Evolutionary conservation across 495 filamentous ascomycete species (phyloP), one percentile per base, ranked within the genome.

Genomic region (Xylaria grammica): DNA sequence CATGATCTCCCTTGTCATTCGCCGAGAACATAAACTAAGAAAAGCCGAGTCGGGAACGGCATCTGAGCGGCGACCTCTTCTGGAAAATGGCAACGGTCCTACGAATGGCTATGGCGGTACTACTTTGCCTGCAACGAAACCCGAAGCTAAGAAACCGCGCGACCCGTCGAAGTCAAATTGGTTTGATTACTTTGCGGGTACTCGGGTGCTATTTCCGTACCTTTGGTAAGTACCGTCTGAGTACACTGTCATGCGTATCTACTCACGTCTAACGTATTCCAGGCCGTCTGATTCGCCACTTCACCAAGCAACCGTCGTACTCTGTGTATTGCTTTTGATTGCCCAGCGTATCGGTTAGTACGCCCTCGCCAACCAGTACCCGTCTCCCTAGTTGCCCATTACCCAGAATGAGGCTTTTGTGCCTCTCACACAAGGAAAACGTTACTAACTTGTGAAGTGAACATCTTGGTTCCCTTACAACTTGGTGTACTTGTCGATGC

Each of bases 141-240:
- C 75, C 15, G 76, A 75, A 0, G 75, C 72, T 57, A 77, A 77
- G 65, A 76, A 76, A n/a, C 17, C 27, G 42, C 60, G 62, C 4
- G 62, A 64, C 19, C 62, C 62, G 17, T 64, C 62, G 0, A 64
- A 64, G 53, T 64, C 62, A 2, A 64, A 64, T 32, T 64, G 91
- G 91, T 93, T 89, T 89, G 91, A 94, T 72, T 94, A 94, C 71
- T 74, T 92, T 38, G 84, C 84, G 60, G 87, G 88, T 17, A 93
- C 91, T 70, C 84, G 82, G 32, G 75, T 92, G 20, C 91, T 94
- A 75, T 89, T 92, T 71, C 90, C 90, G 0, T 94, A 92, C 68
- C 82, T 93, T 34, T 94, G 91, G 91, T 91, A n/a, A 64, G 62
- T 48, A 24, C 40, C 29, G 15, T 38, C 24, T 27, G 29, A 48